Conservation (phyloP, 192 early-diverging fungal species). For the Dispira parvispora region DNA sequence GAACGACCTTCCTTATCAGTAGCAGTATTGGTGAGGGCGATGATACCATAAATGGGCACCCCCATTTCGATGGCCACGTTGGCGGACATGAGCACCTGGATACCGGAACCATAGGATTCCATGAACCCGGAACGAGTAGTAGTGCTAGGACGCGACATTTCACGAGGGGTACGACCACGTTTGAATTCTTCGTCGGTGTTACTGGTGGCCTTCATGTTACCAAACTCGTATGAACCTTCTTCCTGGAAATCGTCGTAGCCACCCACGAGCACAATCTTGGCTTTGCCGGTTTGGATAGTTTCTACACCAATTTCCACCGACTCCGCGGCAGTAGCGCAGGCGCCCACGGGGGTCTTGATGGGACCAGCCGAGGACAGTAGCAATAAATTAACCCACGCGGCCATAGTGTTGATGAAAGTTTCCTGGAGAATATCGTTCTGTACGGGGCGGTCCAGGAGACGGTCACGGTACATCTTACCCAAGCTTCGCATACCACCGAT, state of each 20-base stretch:
- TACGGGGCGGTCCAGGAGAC: constrained; percentile 61
- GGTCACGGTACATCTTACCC: constrained; percentile 61
- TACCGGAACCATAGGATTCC: constrained; percentile 80
- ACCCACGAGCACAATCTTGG: constrained; percentile 84
- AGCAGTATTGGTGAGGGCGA: constrained; percentile 75
- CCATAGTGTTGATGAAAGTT: constrained; percentile 88
- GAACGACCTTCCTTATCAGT: constrained; percentile 89
- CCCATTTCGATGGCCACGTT: constrained; percentile 79
- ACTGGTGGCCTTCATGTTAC: constrained; percentile 89
- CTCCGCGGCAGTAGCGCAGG: constrained; percentile 82
- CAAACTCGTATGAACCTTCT: constrained; percentile 87
- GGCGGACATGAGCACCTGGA: constrained; percentile 81
- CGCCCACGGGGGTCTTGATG: constrained; percentile 85
- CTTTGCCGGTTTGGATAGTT: constrained; percentile 75
- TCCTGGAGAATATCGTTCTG: constrained; percentile 91
- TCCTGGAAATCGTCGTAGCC: constrained; percentile 88
- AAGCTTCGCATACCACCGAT: constrained; percentile 72
- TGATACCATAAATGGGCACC: constrained; percentile 79
- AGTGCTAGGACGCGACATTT: constrained; percentile 84
- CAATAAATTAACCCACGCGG: constrained; percentile 95
- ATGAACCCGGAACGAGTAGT: constrained; percentile 83
- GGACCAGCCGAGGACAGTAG: constrained; percentile 82
- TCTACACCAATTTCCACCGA: constrained; percentile 87
- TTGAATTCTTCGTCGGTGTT: constrained; percentile 70
- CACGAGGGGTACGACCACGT: constrained; percentile 64